phyloP scores from a whole-genome alignment of 2,329 filamentous ascomycete species.

The Trichoderma sp. region DNA sequence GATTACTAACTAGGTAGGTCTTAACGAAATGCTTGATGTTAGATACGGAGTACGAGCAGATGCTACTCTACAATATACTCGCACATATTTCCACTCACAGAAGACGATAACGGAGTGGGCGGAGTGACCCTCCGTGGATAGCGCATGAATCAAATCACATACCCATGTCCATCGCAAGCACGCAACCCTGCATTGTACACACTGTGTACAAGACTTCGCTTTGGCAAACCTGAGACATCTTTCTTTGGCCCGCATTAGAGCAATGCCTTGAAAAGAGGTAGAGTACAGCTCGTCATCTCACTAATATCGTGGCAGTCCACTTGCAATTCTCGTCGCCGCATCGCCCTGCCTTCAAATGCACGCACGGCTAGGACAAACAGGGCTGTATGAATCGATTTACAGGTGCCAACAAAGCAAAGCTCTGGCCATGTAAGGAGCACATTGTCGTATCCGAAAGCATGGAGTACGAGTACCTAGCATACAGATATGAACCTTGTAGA shows the following conservation, averaged over 20 bases:
- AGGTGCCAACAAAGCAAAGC: neutral
- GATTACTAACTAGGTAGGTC: neutral
- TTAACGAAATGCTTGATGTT: neutral
- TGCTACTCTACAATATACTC: neutral
- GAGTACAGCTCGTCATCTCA: neutral
- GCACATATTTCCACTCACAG: neutral
- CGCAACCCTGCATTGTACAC: neutral
- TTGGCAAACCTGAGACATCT: neutral
- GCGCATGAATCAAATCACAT: conserved; percentile 4
- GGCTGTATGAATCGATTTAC: neutral
- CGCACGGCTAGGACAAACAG: neutral
- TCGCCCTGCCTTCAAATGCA: neutral
- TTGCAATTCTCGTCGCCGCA: neutral
- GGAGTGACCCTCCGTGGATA: neutral
- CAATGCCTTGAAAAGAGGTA: neutral
- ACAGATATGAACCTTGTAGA: neutral
- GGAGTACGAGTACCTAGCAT: neutral
- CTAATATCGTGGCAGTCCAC: neutral
- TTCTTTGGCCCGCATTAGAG: neutral
- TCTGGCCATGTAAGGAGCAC: neutral
- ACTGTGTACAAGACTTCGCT: neutral
- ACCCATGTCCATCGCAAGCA: neutral
- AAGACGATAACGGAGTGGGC: neutral
- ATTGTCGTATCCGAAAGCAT: neutral
- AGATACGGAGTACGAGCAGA: neutral